Percentiles rank a stretch among this genome's conserved stretches.
phyloP scores from a whole-genome alignment of 176 grass and related monocot genomes.

The Aegilops tauschii region DNA sequence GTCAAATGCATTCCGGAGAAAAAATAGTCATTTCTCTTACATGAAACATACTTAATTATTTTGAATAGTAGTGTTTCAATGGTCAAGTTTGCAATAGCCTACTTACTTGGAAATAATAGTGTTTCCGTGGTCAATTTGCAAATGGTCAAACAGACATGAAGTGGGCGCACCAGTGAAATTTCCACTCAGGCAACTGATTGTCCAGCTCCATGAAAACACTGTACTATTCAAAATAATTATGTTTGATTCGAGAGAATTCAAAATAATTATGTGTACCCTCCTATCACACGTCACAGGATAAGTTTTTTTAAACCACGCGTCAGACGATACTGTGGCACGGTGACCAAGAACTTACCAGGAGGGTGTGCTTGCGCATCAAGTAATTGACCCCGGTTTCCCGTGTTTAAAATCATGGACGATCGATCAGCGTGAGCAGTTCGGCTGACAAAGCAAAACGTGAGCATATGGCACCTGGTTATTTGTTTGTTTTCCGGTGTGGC shows the following conservation, averaged over 20 bases:
- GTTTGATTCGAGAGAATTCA: background rate
- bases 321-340: background rate
- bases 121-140: too few relatives aligned
- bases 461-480: background rate
- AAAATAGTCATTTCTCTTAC: background rate
- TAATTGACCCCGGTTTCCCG: background rate
- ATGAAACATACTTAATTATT: too few relatives aligned
- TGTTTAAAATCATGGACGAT: background rate
- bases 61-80: too few relatives aligned
- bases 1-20: background rate
- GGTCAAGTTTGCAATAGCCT: too few relatives aligned
- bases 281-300: background rate
- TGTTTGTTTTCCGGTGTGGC: background rate
- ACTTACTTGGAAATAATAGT: too few relatives aligned
- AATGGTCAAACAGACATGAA: too few relatives aligned
- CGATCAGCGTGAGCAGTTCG: background rate
- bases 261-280: background rate
- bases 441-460: background rate
- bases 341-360: background rate
- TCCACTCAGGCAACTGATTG: too few relatives aligned
- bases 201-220: background rate
- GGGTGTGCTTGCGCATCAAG: background rate
- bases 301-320: background rate
- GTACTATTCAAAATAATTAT: background rate
- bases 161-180: too few relatives aligned